Base-by-base conservation (phyloP, 495 filamentous ascomycete genomes). In the Penicillium fimorum region DNA sequence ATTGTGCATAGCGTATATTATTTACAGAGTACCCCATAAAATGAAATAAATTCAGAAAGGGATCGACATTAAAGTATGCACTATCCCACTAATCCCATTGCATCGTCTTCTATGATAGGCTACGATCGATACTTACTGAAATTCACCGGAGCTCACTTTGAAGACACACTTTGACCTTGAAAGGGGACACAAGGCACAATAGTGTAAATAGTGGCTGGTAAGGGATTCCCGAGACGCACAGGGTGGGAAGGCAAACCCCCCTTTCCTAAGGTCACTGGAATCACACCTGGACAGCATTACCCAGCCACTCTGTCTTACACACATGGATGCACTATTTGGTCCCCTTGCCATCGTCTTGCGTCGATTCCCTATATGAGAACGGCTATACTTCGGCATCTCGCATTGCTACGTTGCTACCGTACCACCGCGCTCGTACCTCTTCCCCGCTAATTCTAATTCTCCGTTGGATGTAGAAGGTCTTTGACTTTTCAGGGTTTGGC, bases 341-440 rank as follows among this genome's bases (percentile, higher is more conserved):
- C 13, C 13, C 49, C 33, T 47, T 42, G 46, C 17, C 51, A 22
- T 46, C 47, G 13, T 20, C 40, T 54, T 32, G 44, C 17, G 54
- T 27, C 52, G 29, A 54, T 42, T 37, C 13, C 15, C 3, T 40
- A 46, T 32, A 3, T 37, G 42, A 35, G 18, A 47, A 35, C 27
- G 41, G 47, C 49, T 61, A 58, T 62, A 62, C 49, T 45, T 62
- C 59, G 62, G 54, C 56, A 45, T 45, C n/a, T 17, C 35, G 51
- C 22, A 15, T 30, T 27, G 25, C 25, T 27, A 27, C 42, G 44
- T 18, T 46, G 18, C 45, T 35, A 47, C 38, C 53, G 38, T 50
- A 43, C 42, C 53, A 55, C 58, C 35, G 32, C 48, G 44, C 45
- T 49, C 44, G 35, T 33, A 25, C 41, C 32, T 25, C 27, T 45